Evolutionary conservation across 129 eudicot genomes (phyloP), one percentile per base, ranked within the genome.

Genomic region (Helichrysum umbraculigerum): DNA sequence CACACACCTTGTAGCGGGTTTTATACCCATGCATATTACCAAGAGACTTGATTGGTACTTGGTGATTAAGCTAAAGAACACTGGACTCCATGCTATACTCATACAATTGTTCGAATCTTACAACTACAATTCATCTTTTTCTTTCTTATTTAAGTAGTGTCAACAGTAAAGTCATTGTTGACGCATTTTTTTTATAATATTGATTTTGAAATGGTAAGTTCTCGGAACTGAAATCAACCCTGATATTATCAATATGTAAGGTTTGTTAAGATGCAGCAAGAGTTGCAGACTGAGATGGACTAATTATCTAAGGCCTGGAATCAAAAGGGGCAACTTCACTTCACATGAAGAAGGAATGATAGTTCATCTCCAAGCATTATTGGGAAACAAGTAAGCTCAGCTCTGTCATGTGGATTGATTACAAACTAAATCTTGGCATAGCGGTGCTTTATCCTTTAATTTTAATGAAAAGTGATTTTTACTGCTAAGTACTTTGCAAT

Each of bases 271-370:
- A 78, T 91, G 97, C 65, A 91, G 97, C 85, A 91, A 91, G 82
- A 91, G 97, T 82, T 91, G 97, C 81, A 87, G 97, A 83, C 92
- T 92, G 20, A 80, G 97, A 79, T 92, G 97, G 97, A 92, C 97
- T 6, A 92, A 92, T 80, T 92, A 92, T 81, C 79, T 92, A 44
- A 83, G 97, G 74, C 97, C 97, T 0, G 97, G 97, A 44, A 92
- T 92, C 82, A 92, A 89, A 78, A 77, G 97, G 67, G 97, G 97
- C 19, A 92, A 85, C 84, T 92, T 92, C 85, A 92, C 97, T 42
- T 84, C 97, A 47, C 92, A 92, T 80, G 97, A 92, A 87, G 97
- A 91, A 91, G 97, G 96, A 19, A 87, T 88, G 92, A 91, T 91
- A 21, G 81, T 91, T 77, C 97, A 92, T 77, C 90, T 92, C 70